Conservation (phyloP, 192 early-diverging fungal species). For the Podila epigama region DNA sequence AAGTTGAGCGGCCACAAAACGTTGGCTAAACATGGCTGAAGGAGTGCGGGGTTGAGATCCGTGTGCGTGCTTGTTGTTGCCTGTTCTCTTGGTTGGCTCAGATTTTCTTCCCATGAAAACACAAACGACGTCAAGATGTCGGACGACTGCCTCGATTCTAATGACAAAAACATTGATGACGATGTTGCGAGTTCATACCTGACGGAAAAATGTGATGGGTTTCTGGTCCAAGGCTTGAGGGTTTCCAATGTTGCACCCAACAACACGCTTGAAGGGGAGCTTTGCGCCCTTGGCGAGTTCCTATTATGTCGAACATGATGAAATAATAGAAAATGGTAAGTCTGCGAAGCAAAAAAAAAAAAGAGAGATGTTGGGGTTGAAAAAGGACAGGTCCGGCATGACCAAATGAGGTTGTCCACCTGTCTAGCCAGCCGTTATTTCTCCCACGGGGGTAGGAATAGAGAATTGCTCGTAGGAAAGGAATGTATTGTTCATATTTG, state of each 20-base stretch:
- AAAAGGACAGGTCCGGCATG: too few species aligned
- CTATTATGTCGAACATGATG: conserved; percentile 1
- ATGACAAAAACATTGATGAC: background rate
- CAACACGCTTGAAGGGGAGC: conserved; percentile 42
- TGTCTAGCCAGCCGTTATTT: too few species aligned
- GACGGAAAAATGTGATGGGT: conserved; percentile 97
- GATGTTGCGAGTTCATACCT: conserved; percentile 58
- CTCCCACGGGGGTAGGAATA: too few species aligned
- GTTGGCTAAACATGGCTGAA: background rate
- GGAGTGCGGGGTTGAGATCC: background rate
- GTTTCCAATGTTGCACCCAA: conserved; percentile 55
- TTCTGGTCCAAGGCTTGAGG: conserved; percentile 59
- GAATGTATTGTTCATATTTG: too few species aligned
- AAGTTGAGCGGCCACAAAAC: too few species aligned
- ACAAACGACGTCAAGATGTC: too few species aligned
- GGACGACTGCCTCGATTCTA: conserved; percentile 2
- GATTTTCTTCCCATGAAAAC: background rate
- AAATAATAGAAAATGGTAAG: background rate
- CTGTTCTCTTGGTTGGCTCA: background rate
- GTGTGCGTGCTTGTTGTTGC: background rate
- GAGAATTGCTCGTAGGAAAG: too few species aligned
- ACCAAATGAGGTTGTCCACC: too few species aligned
- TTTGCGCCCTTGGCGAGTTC: conserved; percentile 50
- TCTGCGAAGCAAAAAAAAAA: background rate
- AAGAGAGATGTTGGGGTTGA: too few species aligned